A percentile compares a stretch with the other conserved stretches of the same genome.
Evolutionary conservation across 1,284 basidiomycete species (phyloP).

Genomic region (Agroathelia rolfsii): DNA sequence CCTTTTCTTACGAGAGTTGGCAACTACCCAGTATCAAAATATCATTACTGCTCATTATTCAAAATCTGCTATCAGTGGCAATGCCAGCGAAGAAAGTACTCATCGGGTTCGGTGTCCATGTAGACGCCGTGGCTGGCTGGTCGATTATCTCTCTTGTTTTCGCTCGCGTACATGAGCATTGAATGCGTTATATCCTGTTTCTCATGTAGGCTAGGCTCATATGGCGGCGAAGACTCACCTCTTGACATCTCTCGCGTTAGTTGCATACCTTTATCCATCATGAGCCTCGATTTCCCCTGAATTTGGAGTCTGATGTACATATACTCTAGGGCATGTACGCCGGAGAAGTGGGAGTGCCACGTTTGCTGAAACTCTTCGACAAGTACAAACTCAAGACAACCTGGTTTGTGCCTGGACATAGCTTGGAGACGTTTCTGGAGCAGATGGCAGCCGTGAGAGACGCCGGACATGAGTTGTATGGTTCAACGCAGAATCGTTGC

Average conservation of each 20-base stretch:
- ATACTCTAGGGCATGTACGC: slow-evolving; percentile 50
- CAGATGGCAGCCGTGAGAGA: slow-evolving; percentile 58
- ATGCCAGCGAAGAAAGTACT: slow-evolving; percentile 38
- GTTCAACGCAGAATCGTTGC: slow-evolving; percentile 10
- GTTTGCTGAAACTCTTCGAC: slow-evolving; percentile 26
- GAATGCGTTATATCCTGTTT: slow-evolving; percentile 1
- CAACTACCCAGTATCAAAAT: no score
- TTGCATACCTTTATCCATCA: slow-evolving; percentile 4
- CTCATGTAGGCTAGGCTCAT: slow-evolving; percentile 49
- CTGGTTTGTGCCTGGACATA: slow-evolving; percentile 72
- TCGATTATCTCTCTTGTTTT: slow-evolving; percentile 15
- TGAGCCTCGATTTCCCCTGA: slow-evolving; percentile 1
- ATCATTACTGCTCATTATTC: no score
- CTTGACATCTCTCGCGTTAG: slow-evolving; percentile 51
- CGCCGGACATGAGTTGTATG: slow-evolving; percentile 60
- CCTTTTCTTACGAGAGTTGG: no score
- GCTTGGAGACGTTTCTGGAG: slow-evolving; percentile 59
- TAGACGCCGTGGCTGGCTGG: slow-evolving; percentile 61
- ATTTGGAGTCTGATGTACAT: background rate
- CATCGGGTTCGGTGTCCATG: slow-evolving; percentile 48
- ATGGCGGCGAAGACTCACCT: slow-evolving; percentile 59
- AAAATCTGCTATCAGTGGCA: background rate
- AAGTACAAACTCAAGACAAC: no score
- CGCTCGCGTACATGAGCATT: no score
- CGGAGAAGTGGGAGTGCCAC: slow-evolving; percentile 34